Conservation (phyloP, 2,329 filamentous ascomycete species). For the Diaporthe ampelina region DNA sequence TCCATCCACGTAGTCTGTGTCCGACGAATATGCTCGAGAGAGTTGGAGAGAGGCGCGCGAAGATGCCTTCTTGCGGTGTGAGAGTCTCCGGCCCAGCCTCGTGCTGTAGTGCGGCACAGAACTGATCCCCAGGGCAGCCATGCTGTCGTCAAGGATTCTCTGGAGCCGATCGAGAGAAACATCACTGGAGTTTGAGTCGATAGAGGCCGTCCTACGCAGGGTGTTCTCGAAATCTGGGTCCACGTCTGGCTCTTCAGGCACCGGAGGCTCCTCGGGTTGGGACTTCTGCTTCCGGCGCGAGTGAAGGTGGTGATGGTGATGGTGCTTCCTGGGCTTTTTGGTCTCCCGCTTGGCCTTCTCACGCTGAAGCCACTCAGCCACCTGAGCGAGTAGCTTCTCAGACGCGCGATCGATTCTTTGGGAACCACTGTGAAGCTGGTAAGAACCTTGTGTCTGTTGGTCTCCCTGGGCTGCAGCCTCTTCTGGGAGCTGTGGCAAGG, state of each 20-base stretch:
- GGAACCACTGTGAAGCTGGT: slow-evolving; percentile 47
- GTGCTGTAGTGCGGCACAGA: slow-evolving; percentile 60
- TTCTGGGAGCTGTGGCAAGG: slow-evolving; percentile 47
- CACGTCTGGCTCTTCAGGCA: slow-evolving; percentile 28
- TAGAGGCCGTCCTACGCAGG: slow-evolving; percentile 63
- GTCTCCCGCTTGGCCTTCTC: slow-evolving; percentile 78
- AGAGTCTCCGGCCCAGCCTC: slow-evolving; percentile 59
- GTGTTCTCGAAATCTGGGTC: slow-evolving; percentile 40
- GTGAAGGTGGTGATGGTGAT: slow-evolving; percentile 43
- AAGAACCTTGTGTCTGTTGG: slow-evolving; percentile 35
- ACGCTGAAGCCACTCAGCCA: slow-evolving; percentile 86
- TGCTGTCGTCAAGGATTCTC: slow-evolving; percentile 79
- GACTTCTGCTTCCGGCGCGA: slow-evolving; percentile 58
- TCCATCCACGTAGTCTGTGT: slow-evolving; percentile 87
- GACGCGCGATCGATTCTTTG: slow-evolving; percentile 53
- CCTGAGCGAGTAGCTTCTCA: slow-evolving; percentile 77
- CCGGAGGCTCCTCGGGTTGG: slow-evolving; percentile 49
- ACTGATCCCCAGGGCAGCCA: slow-evolving; percentile 67
- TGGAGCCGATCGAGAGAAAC: slow-evolving; percentile 86
- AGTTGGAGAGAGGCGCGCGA: slow-evolving; percentile 55
- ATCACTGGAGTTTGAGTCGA: slow-evolving; percentile 76
- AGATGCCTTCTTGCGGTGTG: slow-evolving; percentile 54
- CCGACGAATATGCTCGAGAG: slow-evolving; percentile 75
- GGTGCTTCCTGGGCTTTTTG: slow-evolving; percentile 64
- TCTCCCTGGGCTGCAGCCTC: slow-evolving; percentile 43